Conservation (phyloP, 257 asterid species). For the Rauvolfia tetraphylla region DNA sequence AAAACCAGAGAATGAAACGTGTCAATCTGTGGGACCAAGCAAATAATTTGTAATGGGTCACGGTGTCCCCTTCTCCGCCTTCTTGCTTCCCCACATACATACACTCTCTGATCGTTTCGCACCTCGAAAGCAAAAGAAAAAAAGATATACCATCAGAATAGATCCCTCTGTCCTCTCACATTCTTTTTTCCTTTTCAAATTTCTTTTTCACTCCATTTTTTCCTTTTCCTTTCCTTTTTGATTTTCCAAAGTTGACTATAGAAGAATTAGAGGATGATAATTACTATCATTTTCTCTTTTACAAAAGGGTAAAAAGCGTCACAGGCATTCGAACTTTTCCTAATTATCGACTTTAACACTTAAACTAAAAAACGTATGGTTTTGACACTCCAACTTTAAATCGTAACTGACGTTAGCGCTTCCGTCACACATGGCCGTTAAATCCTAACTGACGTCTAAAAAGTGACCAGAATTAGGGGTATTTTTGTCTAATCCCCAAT, state of each 20-base stretch:
- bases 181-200: conserved; percentile 7
- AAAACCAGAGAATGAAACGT: conserved; percentile 22
- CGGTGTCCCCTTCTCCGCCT: conserved; percentile 24
- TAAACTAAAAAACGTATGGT: too few relatives aligned
- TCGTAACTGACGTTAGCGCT: too few relatives aligned
- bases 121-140: neutral
- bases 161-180: neutral
- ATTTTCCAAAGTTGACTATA: neutral
- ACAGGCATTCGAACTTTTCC: too few relatives aligned
- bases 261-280: neutral
- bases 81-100: conserved; percentile 39
- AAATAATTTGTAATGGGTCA: conserved; percentile 13
- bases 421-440: too few relatives aligned
- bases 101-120: conserved; percentile 14
- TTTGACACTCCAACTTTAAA: too few relatives aligned
- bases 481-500: too few relatives aligned
- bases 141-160: too few relatives aligned
- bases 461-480: too few relatives aligned
- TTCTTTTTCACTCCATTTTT: neutral
- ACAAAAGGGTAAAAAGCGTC: too few relatives aligned
- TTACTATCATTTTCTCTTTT: neutral
- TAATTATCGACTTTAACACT: too few relatives aligned
- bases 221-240: neutral
- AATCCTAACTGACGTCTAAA: too few relatives aligned
- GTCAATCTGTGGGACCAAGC: conserved; percentile 3